phyloP scores from a whole-genome alignment of 225 moss, liverwort and hornwort species.

The Physcomitrium patens region DNA sequence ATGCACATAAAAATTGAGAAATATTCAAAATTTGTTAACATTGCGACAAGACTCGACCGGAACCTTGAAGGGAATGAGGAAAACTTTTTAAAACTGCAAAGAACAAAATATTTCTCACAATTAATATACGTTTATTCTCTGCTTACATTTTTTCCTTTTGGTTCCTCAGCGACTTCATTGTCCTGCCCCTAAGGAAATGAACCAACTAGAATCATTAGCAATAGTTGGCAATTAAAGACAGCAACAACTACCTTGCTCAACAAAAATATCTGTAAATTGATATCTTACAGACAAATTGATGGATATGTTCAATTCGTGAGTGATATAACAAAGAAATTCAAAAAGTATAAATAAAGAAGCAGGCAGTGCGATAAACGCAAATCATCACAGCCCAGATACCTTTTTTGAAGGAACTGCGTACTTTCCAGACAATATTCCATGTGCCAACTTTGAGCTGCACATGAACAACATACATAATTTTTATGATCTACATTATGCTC shows the following conservation, averaged over 20 bases:
- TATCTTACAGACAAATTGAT: neutral
- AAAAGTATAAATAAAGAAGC: neutral
- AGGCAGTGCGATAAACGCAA: neutral
- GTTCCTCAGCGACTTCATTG: slow-evolving; percentile 59
- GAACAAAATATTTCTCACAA: slow-evolving; percentile 30
- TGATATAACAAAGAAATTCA: neutral
- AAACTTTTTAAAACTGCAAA: slow-evolving; percentile 31
- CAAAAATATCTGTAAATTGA: neutral
- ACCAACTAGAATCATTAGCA: slow-evolving; percentile 21
- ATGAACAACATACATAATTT: slow-evolving; percentile 8
- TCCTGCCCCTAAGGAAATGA: slow-evolving; percentile 49
- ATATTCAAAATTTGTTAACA: slow-evolving; percentile 2
- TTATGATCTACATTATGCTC: neutral
- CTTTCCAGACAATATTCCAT: slow-evolving; percentile 92
- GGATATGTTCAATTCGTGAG: neutral
- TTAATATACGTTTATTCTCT: slow-evolving; percentile 34
- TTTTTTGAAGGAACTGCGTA: slow-evolving; percentile 84
- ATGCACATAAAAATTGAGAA: neutral
- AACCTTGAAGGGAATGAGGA: slow-evolving; percentile 23
- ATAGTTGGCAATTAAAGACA: neutral
- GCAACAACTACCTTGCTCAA: neutral
- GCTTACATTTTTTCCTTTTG: slow-evolving; percentile 81
- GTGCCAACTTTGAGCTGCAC: slow-evolving; percentile 92
- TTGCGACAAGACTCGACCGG: slow-evolving; percentile 26
- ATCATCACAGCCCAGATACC: slow-evolving; percentile 37